Conservation (phyloP, 1,284 basidiomycete genomes). For the Irpex rosettiformis region DNA sequence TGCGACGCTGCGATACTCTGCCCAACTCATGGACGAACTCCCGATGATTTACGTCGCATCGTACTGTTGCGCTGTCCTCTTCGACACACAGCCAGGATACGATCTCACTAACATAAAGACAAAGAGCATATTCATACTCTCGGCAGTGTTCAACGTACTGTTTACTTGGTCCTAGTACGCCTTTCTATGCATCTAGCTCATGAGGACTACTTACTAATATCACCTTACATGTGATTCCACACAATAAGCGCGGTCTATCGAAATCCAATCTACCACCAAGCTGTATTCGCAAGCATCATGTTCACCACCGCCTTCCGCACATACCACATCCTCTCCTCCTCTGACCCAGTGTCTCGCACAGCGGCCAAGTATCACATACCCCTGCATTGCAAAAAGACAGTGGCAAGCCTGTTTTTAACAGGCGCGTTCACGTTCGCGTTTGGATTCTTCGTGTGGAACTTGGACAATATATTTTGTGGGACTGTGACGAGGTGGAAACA, state of each 20-base stretch:
- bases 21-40: conserved; percentile 67
- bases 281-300: conserved; percentile 55
- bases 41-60: conserved; percentile 66
- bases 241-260: conserved; percentile 47
- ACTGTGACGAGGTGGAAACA: conserved; percentile 52
- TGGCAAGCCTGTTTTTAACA: conserved; percentile 40
- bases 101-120: conserved; percentile 33
- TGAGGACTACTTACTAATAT: not conserved
- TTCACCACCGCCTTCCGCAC: conserved; percentile 43
- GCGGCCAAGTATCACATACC: conserved; percentile 40
- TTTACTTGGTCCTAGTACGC: conserved; percentile 68
- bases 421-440: conserved; percentile 49
- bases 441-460: conserved; percentile 66
- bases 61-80: conserved; percentile 50
- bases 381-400: conserved; percentile 34
- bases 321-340: conserved; percentile 44
- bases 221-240: not conserved
- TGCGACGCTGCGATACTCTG: conserved; percentile 63
- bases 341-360: conserved; percentile 17
- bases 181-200: not conserved
- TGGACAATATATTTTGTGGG: conserved; percentile 67
- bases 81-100: conserved; percentile 55
- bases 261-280: conserved; percentile 67
- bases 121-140: conserved; percentile 36
- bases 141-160: conserved; percentile 45